Base-by-base conservation (phyloP, 208 protist species). In the Strigomonas culicis region DNA sequence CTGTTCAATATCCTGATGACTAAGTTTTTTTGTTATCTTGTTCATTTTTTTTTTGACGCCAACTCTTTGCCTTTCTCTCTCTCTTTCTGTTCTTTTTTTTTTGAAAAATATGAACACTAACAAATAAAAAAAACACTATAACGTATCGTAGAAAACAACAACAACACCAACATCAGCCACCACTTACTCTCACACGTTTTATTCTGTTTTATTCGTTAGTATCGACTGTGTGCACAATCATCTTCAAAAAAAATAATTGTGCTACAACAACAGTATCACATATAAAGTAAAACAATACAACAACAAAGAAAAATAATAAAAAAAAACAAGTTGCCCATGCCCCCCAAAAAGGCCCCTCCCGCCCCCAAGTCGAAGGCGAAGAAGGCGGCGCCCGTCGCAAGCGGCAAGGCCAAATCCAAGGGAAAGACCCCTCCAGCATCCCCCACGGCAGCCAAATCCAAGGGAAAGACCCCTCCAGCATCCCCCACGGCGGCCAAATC, bases 281-380 rank as follows among this genome's bases (percentile, higher is more conserved):
- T 46, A 46, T n/a, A n/a, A 46, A 46, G 17, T n/a, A 46, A 46
- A 46, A 46, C 17, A 46, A n/a, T 46, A 17, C 17, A 46, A 10
- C n/a, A n/a, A n/a, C n/a, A n/a, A n/a, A n/a, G n/a, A n/a, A n/a
- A n/a, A n/a, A n/a, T 46, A 24, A 55, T 21, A 55, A 55, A 55
- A 55, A 55, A 55, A 55, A 55, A 55, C 17, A 30, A 55, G n/a
- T 10, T 24, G 25, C 7, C 27, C 25, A 79, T 75, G 70, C 65
- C 75, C 0, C 69, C 69, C n/a, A 84, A 80, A 39, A 82, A 70
- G 56, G 59, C 31, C 2, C 57, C 72, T 15, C 61, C 58, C 11
- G 25, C 58, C 17, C 24, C 44, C 4, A 68, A 50, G 66, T 34
- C 53, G 6, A 17, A 55, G 7, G 39, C 47, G 27, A 78, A 75